Conservation (phyloP, 305 asterid species). For the Fraxinus platypoda region DNA sequence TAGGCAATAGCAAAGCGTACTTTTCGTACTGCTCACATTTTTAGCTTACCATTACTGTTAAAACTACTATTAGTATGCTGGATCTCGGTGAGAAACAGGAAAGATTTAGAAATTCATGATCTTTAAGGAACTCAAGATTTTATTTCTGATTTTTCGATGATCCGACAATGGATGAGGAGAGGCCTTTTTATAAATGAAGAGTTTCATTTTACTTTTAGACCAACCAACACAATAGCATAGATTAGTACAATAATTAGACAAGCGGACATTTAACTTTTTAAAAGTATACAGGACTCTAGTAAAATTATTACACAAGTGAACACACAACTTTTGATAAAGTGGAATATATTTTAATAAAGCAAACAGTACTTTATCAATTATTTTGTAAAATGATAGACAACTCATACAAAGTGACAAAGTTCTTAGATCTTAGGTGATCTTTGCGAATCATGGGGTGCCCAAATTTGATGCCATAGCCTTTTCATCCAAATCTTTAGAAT, state of each 20-base stretch:
- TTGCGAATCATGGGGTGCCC: no score
- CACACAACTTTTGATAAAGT: background rate
- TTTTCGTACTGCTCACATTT: no score
- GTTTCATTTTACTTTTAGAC: no score
- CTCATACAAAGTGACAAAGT: background rate
- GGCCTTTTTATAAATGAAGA: background rate
- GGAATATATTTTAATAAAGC: no score
- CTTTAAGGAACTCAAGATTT: background rate
- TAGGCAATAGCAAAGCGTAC: no score
- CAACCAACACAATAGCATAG: background rate
- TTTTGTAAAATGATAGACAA: background rate
- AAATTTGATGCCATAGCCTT: background rate
- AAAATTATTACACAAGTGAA: background rate
- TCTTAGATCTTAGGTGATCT: no score
- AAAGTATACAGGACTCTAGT: background rate
- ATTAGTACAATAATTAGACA: background rate
- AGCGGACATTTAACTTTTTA: background rate
- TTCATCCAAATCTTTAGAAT: no score
- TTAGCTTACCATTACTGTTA: no score
- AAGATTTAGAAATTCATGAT: background rate
- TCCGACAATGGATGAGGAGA: background rate
- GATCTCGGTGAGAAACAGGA: no score
- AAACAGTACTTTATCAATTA: background rate
- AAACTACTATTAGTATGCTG: no score
- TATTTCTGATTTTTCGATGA: background rate